Percentiles rank a stretch among this genome's conserved stretches.
phyloP scores from a whole-genome alignment of 1,284 basidiomycete species.

The Fomitopsis pinicola region DNA sequence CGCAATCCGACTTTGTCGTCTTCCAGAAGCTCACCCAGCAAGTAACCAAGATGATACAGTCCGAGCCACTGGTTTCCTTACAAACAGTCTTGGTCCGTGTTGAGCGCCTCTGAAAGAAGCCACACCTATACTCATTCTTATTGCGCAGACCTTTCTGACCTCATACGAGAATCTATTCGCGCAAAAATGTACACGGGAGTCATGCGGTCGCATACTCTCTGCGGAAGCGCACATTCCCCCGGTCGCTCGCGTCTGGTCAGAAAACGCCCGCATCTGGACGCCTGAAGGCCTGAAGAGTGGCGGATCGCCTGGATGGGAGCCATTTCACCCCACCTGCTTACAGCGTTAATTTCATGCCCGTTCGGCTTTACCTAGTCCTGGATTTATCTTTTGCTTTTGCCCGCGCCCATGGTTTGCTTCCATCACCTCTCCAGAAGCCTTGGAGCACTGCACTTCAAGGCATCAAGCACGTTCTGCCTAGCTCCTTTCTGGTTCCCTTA shows the following conservation, averaged over 20 bases:
- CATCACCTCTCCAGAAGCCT: no score
- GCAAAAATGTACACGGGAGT: slow-evolving; percentile 41
- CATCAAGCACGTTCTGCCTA: no score
- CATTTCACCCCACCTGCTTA: slow-evolving; percentile 50
- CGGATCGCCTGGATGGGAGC: slow-evolving; percentile 39
- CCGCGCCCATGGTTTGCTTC: no score
- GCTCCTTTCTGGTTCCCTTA: no score
- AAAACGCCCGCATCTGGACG: neutral
- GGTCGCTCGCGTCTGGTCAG: slow-evolving; percentile 56
- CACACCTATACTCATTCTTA: slow-evolving; percentile 1
- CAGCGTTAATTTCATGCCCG: slow-evolving; percentile 13
- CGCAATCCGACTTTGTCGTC: slow-evolving; percentile 60
- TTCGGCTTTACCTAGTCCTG: no score
- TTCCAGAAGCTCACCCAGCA: slow-evolving; percentile 65
- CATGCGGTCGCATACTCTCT: slow-evolving; percentile 60
- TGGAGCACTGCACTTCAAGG: no score
- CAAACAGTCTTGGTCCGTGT: slow-evolving; percentile 42
- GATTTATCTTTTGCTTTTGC: no score
- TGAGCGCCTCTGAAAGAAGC: neutral
- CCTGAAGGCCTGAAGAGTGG: slow-evolving; percentile 17
- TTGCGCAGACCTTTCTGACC: slow-evolving; percentile 40
- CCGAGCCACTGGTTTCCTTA: slow-evolving; percentile 46
- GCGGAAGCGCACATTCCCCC: slow-evolving; percentile 66
- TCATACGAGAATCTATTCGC: slow-evolving; percentile 59
- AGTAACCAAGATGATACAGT: slow-evolving; percentile 52